Base-by-base conservation (phyloP, 768 basidiomycete species). In the Auricularia sp. region DNA sequence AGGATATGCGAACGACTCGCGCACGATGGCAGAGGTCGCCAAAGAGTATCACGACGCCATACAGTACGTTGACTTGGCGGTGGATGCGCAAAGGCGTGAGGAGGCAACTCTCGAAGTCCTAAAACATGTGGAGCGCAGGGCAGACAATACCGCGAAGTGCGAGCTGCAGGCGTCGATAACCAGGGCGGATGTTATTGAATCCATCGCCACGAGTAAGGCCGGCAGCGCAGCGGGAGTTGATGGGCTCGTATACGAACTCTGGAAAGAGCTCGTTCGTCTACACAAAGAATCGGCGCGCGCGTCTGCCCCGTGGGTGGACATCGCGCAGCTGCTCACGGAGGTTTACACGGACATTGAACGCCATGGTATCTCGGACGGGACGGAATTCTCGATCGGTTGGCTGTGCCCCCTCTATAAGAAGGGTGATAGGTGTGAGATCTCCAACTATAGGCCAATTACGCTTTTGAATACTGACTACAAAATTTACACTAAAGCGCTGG, bases 341-440 rank as follows among this genome's bases (percentile, higher is more conserved):
- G 3, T 75, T 78, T 68, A 81, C 82, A 1, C 80, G 79, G 10
- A 82, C 83, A 77, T 79, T 0, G 64, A 73, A 65, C 0, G 3
- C 0, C 1, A 75, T 45, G 76, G 78, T 0, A 3, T 74, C 0
- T 2, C 4, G 11, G 11, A 14, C 4, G 1, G n/a, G 0, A 3
- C 4, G 0, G 2, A 33, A 0, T 82, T 78, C 61, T 24, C 72
- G 0, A 54, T 70, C 6, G 79, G 79, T 0, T 71, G 70, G 69
- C 71, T 75, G 66, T 71, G 77, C 71, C 78, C 75, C 0, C 35
- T 81, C 0, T 81, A 76, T 63, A 81, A 81, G 42, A 80, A 81
- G 47, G 74, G 68, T 3, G 68, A 70, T 35, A 1, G 37, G 5
- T 4, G 4, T 4, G 37, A 11, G 11, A 39, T 39, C 11, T 4